Conservation (phyloP, 2,329 filamentous ascomycete species). For the Pezicula radicicola region DNA sequence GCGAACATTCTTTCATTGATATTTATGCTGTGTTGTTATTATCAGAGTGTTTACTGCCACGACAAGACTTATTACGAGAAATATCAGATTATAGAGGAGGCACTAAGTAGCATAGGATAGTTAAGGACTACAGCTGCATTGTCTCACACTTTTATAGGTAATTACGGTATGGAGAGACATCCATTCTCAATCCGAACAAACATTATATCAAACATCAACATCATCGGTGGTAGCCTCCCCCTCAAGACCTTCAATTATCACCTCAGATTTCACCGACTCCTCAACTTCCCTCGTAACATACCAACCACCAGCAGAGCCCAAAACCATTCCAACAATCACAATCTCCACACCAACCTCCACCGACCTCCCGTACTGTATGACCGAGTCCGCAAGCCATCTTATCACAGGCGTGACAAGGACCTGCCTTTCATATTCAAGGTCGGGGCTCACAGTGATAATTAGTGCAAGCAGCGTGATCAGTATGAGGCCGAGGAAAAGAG, state of each 20-base stretch:
- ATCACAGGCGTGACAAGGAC: slow-evolving; percentile 40
- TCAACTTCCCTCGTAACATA: slow-evolving; percentile 8
- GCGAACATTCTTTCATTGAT: no score
- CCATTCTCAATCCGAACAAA: no score
- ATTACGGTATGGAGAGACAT: no score
- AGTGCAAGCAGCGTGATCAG: slow-evolving; percentile 35
- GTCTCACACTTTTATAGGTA: no score
- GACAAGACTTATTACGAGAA: no score
- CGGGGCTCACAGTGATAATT: slow-evolving; percentile 44
- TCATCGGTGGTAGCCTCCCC: not conserved
- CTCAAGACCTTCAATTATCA: not conserved
- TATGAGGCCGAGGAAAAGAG: slow-evolving; percentile 36
- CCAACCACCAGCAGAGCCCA: slow-evolving; percentile 6
- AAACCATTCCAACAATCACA: slow-evolving; percentile 3
- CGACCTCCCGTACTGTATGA: slow-evolving; percentile 4
- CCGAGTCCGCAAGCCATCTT: slow-evolving; percentile 24
- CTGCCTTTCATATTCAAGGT: slow-evolving; percentile 39
- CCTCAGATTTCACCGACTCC: not conserved
- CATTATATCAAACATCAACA: not conserved
- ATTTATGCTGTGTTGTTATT: no score
- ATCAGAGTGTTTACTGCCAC: no score
- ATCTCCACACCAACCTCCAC: slow-evolving; percentile 5
- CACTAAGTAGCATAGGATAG: no score
- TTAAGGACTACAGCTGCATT: no score
- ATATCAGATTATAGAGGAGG: no score